Evolutionary conservation across 257 asterid species (phyloP).

Genomic region (Solanum chmielewskii): DNA sequence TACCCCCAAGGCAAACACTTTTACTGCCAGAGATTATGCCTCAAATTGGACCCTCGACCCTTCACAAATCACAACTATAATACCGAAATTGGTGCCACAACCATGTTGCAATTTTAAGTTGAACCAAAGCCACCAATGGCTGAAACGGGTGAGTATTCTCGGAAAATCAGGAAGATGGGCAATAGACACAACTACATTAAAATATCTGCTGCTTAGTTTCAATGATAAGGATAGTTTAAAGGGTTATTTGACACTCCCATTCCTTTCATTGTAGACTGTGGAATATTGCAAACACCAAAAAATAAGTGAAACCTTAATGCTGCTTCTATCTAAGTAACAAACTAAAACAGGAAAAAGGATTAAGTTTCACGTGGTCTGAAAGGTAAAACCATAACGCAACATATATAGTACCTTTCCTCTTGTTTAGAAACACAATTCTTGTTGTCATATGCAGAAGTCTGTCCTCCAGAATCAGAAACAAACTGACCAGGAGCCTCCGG

Average conservation of each 20-base stretch:
- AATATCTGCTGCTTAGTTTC: background rate
- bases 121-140: background rate
- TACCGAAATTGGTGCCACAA: background rate
- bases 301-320: background rate
- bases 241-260: background rate
- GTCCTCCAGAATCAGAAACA: constrained; percentile 26
- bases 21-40: background rate
- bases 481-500: constrained; percentile 17
- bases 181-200: background rate
- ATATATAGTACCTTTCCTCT: constrained; percentile 50
- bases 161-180: background rate
- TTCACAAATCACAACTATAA: background rate
- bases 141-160: background rate
- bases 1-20: background rate
- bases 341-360: background rate
- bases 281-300: background rate
- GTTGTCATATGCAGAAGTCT: constrained; percentile 10
- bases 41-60: background rate
- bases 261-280: background rate
- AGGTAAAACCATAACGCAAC: background rate
- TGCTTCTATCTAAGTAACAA: background rate
- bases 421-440: constrained; percentile 24
- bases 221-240: background rate
- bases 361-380: background rate
- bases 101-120: background rate